A percentile compares a stretch with the other conserved stretches of the same genome.
Conservation (phyloP, 2,329 filamentous ascomycete species). For the Sclerotinia glacialis region DNA sequence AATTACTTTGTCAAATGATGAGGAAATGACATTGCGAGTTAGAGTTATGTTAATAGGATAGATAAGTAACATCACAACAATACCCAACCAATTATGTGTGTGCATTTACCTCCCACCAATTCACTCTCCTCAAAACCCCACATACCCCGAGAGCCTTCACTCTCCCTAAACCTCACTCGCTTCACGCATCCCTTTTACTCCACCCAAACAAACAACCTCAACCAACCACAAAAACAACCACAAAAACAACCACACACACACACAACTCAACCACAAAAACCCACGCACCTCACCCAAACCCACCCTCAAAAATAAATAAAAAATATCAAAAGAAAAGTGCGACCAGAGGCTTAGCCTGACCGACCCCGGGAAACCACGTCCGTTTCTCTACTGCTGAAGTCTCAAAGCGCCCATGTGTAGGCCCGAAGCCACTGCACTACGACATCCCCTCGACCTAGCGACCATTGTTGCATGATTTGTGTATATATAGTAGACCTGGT, state of each 20-base stretch:
- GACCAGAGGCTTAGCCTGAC: neutral
- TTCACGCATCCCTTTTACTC: no score
- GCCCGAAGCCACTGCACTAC: neutral
- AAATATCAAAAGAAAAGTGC: neutral
- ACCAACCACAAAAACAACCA: no score
- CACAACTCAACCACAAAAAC: neutral
- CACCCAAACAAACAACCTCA: neutral
- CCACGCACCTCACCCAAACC: neutral
- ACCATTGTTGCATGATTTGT: neutral
- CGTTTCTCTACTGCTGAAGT: neutral
- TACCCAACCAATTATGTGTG: no score
- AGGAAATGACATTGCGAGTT: no score
- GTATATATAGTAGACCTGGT: neutral
- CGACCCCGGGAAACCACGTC: neutral
- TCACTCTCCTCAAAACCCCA: neutral
- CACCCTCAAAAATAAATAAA: neutral
- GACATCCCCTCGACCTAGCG: neutral
- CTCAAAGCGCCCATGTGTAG: neutral
- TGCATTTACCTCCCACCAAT: no score
- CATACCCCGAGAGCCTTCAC: neutral
- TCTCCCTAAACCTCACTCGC: conserved; percentile 4
- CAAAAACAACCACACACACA: no score
- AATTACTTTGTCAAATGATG: no score
- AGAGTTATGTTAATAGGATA: no score
- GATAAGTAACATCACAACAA: no score